phyloP scores from a whole-genome alignment of 352 stramenopile genomes.

The Globisporangium recalcitrans region DNA sequence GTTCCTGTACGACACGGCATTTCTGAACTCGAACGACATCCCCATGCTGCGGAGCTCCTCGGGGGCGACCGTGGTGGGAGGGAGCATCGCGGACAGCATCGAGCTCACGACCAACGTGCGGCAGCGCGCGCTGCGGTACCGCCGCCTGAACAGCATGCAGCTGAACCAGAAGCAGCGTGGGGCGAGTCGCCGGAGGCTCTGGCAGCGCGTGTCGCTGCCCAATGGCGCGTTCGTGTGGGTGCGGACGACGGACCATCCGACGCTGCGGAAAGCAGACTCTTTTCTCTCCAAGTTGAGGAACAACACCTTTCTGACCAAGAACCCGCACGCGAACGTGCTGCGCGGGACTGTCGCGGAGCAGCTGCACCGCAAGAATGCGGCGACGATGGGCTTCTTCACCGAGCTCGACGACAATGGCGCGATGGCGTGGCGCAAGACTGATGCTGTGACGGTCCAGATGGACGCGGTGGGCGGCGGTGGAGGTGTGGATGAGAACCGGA shows the following conservation, averaged over 20 bases:
- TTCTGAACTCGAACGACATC: slow-evolving; percentile 20
- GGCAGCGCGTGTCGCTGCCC: slow-evolving; percentile 53
- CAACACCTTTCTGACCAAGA: slow-evolving; percentile 54
- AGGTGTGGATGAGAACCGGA: slow-evolving; percentile 15
- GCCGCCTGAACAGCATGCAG: slow-evolving; percentile 62
- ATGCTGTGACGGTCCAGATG: slow-evolving; percentile 41
- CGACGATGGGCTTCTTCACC: slow-evolving; percentile 64
- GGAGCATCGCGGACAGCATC: slow-evolving; percentile 17
- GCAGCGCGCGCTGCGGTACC: slow-evolving; percentile 54
- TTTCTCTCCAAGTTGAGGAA: slow-evolving; percentile 50
- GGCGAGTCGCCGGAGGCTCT: slow-evolving; percentile 42
- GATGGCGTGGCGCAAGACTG: slow-evolving; percentile 45
- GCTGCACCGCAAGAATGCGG: slow-evolving; percentile 72
- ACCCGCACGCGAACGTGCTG: slow-evolving; percentile 36
- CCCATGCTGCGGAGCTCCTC: slow-evolving; percentile 20
- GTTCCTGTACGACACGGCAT: slow-evolving; percentile 8
- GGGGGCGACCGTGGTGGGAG: background rate
- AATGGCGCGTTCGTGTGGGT: slow-evolving; percentile 66
- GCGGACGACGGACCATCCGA: slow-evolving; percentile 28
- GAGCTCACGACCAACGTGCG: slow-evolving; percentile 35
- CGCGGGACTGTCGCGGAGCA: slow-evolving; percentile 50
- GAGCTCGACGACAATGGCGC: slow-evolving; percentile 43
- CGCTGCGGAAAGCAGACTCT: slow-evolving; percentile 33
- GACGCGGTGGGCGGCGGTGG: slow-evolving; percentile 19
- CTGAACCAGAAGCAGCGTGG: slow-evolving; percentile 60